phyloP scores from a whole-genome alignment of 2,329 filamentous ascomycete species.

The Blumeriella jaapii region DNA sequence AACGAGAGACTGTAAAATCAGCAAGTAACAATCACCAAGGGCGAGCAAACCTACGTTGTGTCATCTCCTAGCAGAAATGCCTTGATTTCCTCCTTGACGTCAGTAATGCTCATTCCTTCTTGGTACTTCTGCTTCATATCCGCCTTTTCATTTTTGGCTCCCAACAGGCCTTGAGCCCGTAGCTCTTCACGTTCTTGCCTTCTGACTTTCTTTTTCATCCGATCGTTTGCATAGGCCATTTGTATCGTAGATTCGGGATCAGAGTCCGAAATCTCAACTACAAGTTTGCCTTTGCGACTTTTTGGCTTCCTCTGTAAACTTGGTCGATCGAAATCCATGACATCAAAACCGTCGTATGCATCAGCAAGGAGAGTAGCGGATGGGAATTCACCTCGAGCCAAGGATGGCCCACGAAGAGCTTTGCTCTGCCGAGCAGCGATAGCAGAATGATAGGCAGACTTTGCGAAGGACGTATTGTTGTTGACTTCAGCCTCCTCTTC shows the following conservation, averaged over 20 bases:
- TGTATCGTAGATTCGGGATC: slow-evolving; percentile 53
- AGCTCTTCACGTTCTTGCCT: slow-evolving; percentile 61
- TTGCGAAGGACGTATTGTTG: slow-evolving; percentile 1
- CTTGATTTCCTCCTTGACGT: slow-evolving; percentile 62
- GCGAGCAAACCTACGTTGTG: slow-evolving; percentile 43
- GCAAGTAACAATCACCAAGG: neutral
- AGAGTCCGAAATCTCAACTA: slow-evolving; percentile 48
- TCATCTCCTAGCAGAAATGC: slow-evolving; percentile 54
- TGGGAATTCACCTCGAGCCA: slow-evolving; percentile 33
- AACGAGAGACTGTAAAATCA: slow-evolving; percentile 48
- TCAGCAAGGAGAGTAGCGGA: slow-evolving; percentile 43
- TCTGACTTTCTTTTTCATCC: slow-evolving; percentile 56
- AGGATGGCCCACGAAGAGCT: slow-evolving; percentile 17
- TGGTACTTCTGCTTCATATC: slow-evolving; percentile 59
- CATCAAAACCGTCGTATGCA: slow-evolving; percentile 56
- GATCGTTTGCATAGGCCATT: slow-evolving; percentile 53
- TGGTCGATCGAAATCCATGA: slow-evolving; percentile 71
- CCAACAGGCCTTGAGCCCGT: slow-evolving; percentile 53
- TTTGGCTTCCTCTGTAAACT: slow-evolving; percentile 55
- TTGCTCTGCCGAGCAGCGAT: slow-evolving; percentile 10
- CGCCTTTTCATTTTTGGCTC: slow-evolving; percentile 40
- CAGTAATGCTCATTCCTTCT: slow-evolving; percentile 56
- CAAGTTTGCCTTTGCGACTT: slow-evolving; percentile 42
- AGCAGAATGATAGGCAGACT: slow-evolving; percentile 7
- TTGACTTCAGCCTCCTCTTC: slow-evolving; percentile 25